Evolutionary conservation across 2,329 filamentous ascomycete species (phyloP).

Genomic region (Lachnellula arida): DNA sequence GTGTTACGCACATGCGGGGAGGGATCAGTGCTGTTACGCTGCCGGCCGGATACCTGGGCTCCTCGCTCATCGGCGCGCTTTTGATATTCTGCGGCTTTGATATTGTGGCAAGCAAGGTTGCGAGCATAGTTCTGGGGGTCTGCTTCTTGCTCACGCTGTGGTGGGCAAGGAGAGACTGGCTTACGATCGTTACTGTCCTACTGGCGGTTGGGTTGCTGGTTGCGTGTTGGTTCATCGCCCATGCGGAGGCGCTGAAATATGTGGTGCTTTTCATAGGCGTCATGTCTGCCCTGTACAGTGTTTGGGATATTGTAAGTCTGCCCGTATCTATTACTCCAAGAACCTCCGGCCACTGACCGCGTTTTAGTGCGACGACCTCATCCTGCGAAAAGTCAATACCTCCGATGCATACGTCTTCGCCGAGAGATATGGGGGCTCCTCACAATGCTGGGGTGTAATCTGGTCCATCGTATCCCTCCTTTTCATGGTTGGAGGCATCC

Average conservation of each 20-base stretch:
- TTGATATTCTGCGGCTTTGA: constrained; percentile 78
- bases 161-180: constrained; percentile 77
- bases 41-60: constrained; percentile 74
- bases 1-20: constrained; percentile 72
- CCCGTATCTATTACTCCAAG: neutral
- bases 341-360: neutral
- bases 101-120: constrained; percentile 76
- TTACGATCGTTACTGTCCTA: constrained; percentile 67
- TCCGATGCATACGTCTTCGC: constrained; percentile 78
- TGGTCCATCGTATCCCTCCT: constrained; percentile 69
- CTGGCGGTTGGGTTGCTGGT: constrained; percentile 66
- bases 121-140: constrained; percentile 65
- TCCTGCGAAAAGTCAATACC: constrained; percentile 73
- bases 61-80: constrained; percentile 69
- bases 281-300: constrained; percentile 75
- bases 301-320: constrained; percentile 67
- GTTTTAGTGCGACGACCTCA: constrained; percentile 66
- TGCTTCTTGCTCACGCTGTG: constrained; percentile 76
- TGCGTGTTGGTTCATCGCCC: constrained; percentile 74
- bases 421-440: constrained; percentile 71
- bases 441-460: constrained; percentile 74
- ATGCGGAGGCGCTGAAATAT: constrained; percentile 69
- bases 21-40: constrained; percentile 67
- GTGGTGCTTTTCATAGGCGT: constrained; percentile 78
- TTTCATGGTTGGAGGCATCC: constrained; percentile 68